These are phyloP conservation scores for Castanea sativa DNA, from an alignment of 306 rosid genomes.

Conservation along the genomic window DNA sequence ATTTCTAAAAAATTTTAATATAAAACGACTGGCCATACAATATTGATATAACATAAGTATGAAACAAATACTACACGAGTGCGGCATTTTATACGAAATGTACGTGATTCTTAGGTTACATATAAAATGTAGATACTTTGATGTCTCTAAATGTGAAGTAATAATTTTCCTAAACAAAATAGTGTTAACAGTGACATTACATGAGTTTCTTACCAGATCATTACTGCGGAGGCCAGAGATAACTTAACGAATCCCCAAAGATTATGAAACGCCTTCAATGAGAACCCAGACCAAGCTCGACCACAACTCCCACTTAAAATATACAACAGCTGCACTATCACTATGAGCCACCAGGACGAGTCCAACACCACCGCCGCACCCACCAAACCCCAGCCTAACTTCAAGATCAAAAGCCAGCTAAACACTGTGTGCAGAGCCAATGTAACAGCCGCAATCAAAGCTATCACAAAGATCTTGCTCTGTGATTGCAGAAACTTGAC, in stretches of 20 bases:
- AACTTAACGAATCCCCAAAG: slow-evolving; percentile 70
- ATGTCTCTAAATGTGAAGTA: too few relatives aligned
- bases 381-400: slow-evolving; percentile 59
- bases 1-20: too few relatives aligned
- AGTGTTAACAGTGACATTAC: too few relatives aligned
- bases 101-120: too few relatives aligned
- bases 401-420: slow-evolving; percentile 73
- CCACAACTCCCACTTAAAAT: slow-evolving; percentile 60
- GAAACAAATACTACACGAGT: too few relatives aligned
- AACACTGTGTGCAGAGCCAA: slow-evolving; percentile 57
- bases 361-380: slow-evolving; percentile 77
- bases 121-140: too few relatives aligned
- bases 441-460: slow-evolving; percentile 52
- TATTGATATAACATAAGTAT: too few relatives aligned
- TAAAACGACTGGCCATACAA: too few relatives aligned
- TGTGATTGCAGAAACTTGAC: slow-evolving; percentile 83
- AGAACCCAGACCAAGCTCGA: slow-evolving; percentile 76
- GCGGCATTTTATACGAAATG: too few relatives aligned
- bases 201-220: slow-evolving; percentile 56
- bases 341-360: slow-evolving; percentile 75
- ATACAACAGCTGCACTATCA: slow-evolving; percentile 57
- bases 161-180: too few relatives aligned
- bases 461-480: slow-evolving; percentile 89
- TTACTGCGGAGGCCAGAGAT: slow-evolving; percentile 74
- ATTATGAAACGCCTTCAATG: slow-evolving; percentile 60